A percentile compares a stretch with the other conserved stretches of the same genome.
Evolutionary conservation across 768 basidiomycete species (phyloP).

Genomic region (Tricholoma furcatifolium): DNA sequence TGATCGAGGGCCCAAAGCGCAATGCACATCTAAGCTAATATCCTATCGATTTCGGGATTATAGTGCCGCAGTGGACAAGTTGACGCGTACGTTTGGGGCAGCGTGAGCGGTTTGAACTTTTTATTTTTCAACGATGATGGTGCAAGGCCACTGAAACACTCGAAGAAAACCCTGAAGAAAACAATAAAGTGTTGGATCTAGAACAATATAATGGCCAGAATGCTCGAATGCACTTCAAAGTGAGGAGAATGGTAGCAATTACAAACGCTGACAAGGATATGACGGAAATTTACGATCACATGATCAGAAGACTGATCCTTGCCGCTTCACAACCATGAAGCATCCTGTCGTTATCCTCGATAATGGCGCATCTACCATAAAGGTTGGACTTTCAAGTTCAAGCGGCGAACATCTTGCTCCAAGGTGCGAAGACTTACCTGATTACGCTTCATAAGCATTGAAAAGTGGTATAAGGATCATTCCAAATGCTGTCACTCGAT

Average conservation of each 20-base stretch:
- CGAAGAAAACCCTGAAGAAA: background rate
- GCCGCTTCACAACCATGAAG: constrained; percentile 5
- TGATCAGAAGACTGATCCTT: background rate
- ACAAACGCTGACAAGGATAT: background rate
- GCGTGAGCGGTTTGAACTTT: background rate
- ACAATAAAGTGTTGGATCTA: background rate
- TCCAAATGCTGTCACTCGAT: constrained; percentile 80
- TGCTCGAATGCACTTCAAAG: too few relatives aligned
- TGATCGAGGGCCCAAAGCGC: constrained; percentile 76
- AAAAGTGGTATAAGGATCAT: constrained; percentile 49
- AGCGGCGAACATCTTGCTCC: constrained; percentile 25
- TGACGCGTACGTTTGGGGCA: too few relatives aligned
- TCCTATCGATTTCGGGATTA: too few relatives aligned
- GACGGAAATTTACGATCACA: background rate
- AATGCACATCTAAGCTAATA: constrained; percentile 59
- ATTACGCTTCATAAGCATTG: background rate
- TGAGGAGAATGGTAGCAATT: background rate
- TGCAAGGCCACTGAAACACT: too few relatives aligned
- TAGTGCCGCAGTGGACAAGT: too few relatives aligned
- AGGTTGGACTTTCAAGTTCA: constrained; percentile 57
- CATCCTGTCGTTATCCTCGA: constrained; percentile 66
- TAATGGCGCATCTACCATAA: constrained; percentile 85
- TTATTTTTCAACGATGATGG: background rate
- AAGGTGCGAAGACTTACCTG: constrained; percentile 27
- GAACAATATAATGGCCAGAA: too few relatives aligned